These are phyloP conservation scores for Penicillium hordei DNA, from an alignment of 2,329 filamentous ascomycete genomes.

Conservation along the genomic window DNA sequence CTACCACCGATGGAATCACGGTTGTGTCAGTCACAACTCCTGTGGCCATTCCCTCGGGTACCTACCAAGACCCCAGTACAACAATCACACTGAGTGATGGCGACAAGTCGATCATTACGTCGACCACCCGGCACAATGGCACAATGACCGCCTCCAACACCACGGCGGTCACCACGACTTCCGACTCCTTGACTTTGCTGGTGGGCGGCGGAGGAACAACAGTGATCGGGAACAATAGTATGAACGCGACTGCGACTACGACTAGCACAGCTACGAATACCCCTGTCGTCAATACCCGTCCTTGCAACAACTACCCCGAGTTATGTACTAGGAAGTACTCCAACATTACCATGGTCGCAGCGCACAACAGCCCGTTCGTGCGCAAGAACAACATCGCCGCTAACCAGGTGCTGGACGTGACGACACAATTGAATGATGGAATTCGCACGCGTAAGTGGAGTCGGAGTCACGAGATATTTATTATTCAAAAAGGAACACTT, in stretches of 20 bases:
- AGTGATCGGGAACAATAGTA: slow-evolving; percentile 49
- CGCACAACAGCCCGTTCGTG: slow-evolving; percentile 81
- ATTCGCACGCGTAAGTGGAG: slow-evolving; percentile 53
- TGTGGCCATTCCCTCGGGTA: slow-evolving; percentile 39
- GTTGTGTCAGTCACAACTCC: slow-evolving; percentile 24
- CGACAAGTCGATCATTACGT: slow-evolving; percentile 17
- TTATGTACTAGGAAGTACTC: slow-evolving; percentile 74
- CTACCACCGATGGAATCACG: slow-evolving; percentile 23
- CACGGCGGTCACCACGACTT: slow-evolving; percentile 33
- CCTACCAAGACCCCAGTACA: slow-evolving; percentile 40
- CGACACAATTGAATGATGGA: slow-evolving; percentile 74
- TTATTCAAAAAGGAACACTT: not conserved
- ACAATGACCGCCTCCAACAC: slow-evolving; percentile 28
- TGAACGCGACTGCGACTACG: slow-evolving; percentile 47
- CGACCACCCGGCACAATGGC: slow-evolving; percentile 25
- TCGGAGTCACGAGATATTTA: not conserved
- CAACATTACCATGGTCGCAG: slow-evolving; percentile 75
- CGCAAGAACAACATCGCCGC: slow-evolving; percentile 68
- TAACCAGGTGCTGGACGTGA: slow-evolving; percentile 70
- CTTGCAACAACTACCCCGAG: slow-evolving; percentile 77
- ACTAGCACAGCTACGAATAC: slow-evolving; percentile 46
- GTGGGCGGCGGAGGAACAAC: slow-evolving; percentile 42
- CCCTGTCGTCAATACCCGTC: slow-evolving; percentile 64
- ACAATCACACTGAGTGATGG: slow-evolving; percentile 33
- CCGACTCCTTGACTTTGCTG: slow-evolving; percentile 43